A percentile compares a stretch with the other conserved stretches of the same genome.
These are phyloP conservation scores for Fomitopsis betulina DNA, from an alignment of 1,284 basidiomycete genomes.

Conservation along the genomic window DNA sequence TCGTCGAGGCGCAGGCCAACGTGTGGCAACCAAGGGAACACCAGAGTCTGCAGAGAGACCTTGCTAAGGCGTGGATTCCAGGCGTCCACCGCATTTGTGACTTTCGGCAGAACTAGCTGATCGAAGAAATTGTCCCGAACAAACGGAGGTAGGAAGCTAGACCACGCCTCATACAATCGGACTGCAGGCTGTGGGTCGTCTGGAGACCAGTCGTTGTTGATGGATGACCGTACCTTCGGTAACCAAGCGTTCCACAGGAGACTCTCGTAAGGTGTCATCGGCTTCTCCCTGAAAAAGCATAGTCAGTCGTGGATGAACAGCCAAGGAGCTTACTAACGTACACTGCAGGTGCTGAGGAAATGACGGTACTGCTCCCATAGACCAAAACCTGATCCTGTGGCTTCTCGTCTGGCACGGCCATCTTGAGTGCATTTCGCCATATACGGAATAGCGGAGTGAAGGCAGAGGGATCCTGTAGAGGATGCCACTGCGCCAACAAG, in stretches of 20 bases:
- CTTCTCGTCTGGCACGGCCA: slow-evolving; percentile 41
- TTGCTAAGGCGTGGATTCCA: slow-evolving; percentile 69
- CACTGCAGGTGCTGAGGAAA: slow-evolving; percentile 31
- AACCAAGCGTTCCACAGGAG: slow-evolving; percentile 95
- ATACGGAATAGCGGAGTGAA: slow-evolving; percentile 62
- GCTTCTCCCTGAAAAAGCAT: slow-evolving; percentile 38
- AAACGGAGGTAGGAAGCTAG: slow-evolving; percentile 82
- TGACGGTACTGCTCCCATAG: slow-evolving; percentile 44
- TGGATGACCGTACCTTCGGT: slow-evolving; percentile 84
- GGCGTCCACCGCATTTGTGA: slow-evolving; percentile 77
- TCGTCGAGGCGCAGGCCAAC: slow-evolving; percentile 78
- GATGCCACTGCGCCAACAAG: slow-evolving; percentile 67
- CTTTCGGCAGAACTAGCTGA: slow-evolving; percentile 92
- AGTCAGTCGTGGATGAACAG: slow-evolving; percentile 7
- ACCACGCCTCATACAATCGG: slow-evolving; percentile 86
- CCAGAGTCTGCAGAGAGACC: slow-evolving; percentile 69
- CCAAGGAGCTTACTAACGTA: slow-evolving; percentile 21
- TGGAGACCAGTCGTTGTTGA: slow-evolving; percentile 93
- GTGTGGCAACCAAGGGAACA: slow-evolving; percentile 96
- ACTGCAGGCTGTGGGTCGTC: slow-evolving; percentile 72
- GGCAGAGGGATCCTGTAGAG: slow-evolving; percentile 60
- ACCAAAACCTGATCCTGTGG: slow-evolving; percentile 47
- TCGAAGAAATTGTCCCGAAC: slow-evolving; percentile 94
- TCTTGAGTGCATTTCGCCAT: slow-evolving; percentile 67
- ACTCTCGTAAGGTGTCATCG: slow-evolving; percentile 95